Evolutionary conservation across 2,329 filamentous ascomycete genomes (phyloP).

Genomic region (Trichoderma cornu-damae): DNA sequence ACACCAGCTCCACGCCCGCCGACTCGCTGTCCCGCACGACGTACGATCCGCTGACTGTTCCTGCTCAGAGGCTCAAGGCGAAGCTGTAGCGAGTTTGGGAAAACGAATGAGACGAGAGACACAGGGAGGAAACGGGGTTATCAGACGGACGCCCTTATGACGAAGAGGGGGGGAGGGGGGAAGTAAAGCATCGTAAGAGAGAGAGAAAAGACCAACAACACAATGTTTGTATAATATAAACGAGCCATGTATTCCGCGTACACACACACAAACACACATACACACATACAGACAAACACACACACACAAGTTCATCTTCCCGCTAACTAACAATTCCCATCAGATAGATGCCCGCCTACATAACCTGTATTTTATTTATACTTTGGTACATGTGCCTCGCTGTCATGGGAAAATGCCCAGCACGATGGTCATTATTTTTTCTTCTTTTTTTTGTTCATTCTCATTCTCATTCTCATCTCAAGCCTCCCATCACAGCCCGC

Average conservation of each 20-base stretch:
- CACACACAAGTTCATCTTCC: no score
- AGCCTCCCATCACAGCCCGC: slow-evolving; percentile 45
- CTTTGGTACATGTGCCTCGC: not conserved
- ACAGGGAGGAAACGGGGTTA: not conserved
- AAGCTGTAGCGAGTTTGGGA: slow-evolving; percentile 41
- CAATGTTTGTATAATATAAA: slow-evolving; percentile 5
- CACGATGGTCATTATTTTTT: no score
- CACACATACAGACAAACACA: no score
- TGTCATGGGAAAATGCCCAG: not conserved
- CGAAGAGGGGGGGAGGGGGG: no score
- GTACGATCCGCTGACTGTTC: slow-evolving; percentile 51
- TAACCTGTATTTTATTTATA: no score
- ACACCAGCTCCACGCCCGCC: slow-evolving; percentile 44
- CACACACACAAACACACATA: no score
- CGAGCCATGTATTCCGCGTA: not conserved
- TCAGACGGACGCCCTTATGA: no score
- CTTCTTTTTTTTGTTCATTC: no score
- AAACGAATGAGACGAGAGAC: not conserved
- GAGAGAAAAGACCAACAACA: not conserved
- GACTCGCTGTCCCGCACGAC: slow-evolving; percentile 46
- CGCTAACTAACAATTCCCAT: no score
- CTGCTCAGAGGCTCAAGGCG: slow-evolving; percentile 47
- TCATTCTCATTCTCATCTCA: not conserved
- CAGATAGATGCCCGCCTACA: no score
- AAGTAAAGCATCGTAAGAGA: no score